Percentiles rank a stretch among this genome's conserved stretches.
phyloP scores from a whole-genome alignment of 2,329 filamentous ascomycete genomes.

The Trichoderma guizhouense region DNA sequence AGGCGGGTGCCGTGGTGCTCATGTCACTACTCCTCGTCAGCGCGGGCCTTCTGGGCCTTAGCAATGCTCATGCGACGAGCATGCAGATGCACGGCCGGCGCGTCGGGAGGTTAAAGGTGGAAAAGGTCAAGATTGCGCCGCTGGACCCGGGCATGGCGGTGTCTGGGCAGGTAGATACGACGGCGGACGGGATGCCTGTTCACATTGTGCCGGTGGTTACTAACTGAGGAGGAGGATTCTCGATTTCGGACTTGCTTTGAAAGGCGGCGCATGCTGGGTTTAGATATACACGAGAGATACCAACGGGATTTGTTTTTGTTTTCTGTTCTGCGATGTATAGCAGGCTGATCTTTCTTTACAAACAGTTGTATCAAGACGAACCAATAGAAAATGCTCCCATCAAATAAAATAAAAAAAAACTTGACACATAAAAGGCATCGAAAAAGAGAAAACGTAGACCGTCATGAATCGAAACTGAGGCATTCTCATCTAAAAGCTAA shows the following conservation, averaged over 20 bases:
- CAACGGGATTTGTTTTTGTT: neutral
- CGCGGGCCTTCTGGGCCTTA: conserved; percentile 51
- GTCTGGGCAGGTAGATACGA: neutral
- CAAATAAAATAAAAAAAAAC: neutral
- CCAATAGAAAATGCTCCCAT: neutral
- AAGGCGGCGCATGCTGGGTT: neutral
- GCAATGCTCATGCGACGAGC: conserved; percentile 47
- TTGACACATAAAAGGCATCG: neutral
- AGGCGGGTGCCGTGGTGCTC: conserved; percentile 50
- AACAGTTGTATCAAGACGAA: neutral
- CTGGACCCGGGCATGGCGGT: conserved; percentile 12
- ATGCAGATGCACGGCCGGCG: conserved; percentile 51
- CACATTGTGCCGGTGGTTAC: conserved; percentile 8
- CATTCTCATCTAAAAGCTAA: neutral
- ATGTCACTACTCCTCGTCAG: conserved; percentile 50
- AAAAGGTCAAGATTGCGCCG: conserved; percentile 11
- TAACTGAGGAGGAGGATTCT: neutral
- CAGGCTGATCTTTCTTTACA: neutral
- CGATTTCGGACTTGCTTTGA: neutral
- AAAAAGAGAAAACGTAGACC: neutral
- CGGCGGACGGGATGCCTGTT: neutral
- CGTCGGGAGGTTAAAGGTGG: conserved; percentile 12
- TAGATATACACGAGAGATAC: neutral
- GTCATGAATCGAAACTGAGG: neutral
- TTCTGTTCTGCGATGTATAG: neutral